Evolutionary conservation across 148 eudicot species (phyloP).

Genomic region (Spergularia bocconei): DNA sequence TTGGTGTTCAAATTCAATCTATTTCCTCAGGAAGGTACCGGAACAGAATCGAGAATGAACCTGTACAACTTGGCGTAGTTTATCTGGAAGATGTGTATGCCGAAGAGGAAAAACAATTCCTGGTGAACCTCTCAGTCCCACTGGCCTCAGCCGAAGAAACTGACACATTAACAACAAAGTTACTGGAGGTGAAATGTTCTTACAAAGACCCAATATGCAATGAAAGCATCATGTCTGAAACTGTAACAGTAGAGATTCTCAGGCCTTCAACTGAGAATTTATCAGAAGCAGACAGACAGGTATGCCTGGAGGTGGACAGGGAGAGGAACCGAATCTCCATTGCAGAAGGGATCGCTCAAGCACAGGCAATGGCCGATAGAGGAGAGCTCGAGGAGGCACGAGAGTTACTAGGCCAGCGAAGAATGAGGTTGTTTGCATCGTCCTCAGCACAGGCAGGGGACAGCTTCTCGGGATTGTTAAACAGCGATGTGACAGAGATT

Average conservation of each 20-base stretch:
- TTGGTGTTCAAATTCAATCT: slow-evolving; percentile 20
- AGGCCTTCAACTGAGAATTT: slow-evolving; percentile 29
- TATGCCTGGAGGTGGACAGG: slow-evolving; percentile 44
- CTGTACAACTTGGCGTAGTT: slow-evolving; percentile 5
- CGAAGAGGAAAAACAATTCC: slow-evolving; percentile 38
- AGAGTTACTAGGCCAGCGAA: slow-evolving; percentile 19
- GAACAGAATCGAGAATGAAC: slow-evolving; percentile 12
- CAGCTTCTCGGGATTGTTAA: slow-evolving; percentile 17
- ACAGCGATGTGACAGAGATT: slow-evolving; percentile 33
- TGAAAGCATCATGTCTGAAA: slow-evolving; percentile 20
- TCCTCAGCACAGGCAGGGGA: slow-evolving; percentile 34
- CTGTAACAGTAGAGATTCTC: slow-evolving; percentile 20
- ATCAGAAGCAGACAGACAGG: slow-evolving; percentile 15
- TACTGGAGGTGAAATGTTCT: slow-evolving; percentile 29
- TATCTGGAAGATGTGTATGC: slow-evolving; percentile 30
- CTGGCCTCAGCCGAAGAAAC: not conserved
- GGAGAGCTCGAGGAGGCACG: slow-evolving; percentile 34
- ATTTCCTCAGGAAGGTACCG: slow-evolving; percentile 37
- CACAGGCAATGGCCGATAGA: slow-evolving; percentile 37
- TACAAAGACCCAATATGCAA: slow-evolving; percentile 29
- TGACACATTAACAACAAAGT: slow-evolving; percentile 1
- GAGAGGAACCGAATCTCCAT: slow-evolving; percentile 35
- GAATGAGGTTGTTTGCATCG: slow-evolving; percentile 9
- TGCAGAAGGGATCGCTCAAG: slow-evolving; percentile 34
- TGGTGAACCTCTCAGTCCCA: slow-evolving; percentile 30